Percentiles rank a stretch among this genome's conserved stretches.
Evolutionary conservation across 306 rosid genomes (phyloP).

Genomic region (Macrotyloma uniflorum): DNA sequence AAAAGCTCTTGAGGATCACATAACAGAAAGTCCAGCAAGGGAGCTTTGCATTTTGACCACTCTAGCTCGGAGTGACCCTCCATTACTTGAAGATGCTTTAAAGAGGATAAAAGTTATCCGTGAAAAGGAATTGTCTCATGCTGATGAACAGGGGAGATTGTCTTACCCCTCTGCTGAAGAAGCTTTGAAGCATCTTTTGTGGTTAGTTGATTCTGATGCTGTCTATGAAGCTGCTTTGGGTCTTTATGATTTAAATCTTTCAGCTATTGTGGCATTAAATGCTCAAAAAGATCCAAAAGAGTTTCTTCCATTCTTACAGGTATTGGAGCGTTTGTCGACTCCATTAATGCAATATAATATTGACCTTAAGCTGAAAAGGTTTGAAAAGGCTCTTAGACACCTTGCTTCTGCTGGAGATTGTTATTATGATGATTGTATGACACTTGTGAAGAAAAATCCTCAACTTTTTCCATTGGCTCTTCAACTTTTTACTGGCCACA

Average conservation of each 20-base stretch:
- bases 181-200: slow-evolving; percentile 91
- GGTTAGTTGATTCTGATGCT: slow-evolving; percentile 91
- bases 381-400: slow-evolving; percentile 90
- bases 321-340: slow-evolving; percentile 74
- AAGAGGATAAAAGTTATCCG: slow-evolving; percentile 82
- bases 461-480: slow-evolving; percentile 85
- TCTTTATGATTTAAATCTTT: slow-evolving; percentile 91
- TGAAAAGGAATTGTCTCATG: slow-evolving; percentile 77
- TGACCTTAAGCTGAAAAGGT: slow-evolving; percentile 82
- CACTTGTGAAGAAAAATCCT: slow-evolving; percentile 79
- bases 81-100: slow-evolving; percentile 93
- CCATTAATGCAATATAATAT: slow-evolving; percentile 83
- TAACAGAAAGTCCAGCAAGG: slow-evolving; percentile 78
- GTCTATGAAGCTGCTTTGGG: slow-evolving; percentile 93
- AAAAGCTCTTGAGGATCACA: slow-evolving; percentile 79
- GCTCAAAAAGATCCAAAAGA: slow-evolving; percentile 98
- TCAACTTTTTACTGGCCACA: slow-evolving; percentile 73
- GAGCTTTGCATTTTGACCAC: slow-evolving; percentile 97
- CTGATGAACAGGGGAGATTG: slow-evolving; percentile 55
- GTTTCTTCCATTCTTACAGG: slow-evolving; percentile 88
- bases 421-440: slow-evolving; percentile 74
- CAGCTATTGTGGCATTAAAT: slow-evolving; percentile 96
- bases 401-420: slow-evolving; percentile 88
- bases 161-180: slow-evolving; percentile 90
- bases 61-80: slow-evolving; percentile 92